These are phyloP conservation scores for Aspergillus caelatus DNA, from an alignment of 2,329 filamentous ascomycete genomes.

Conservation along the genomic window DNA sequence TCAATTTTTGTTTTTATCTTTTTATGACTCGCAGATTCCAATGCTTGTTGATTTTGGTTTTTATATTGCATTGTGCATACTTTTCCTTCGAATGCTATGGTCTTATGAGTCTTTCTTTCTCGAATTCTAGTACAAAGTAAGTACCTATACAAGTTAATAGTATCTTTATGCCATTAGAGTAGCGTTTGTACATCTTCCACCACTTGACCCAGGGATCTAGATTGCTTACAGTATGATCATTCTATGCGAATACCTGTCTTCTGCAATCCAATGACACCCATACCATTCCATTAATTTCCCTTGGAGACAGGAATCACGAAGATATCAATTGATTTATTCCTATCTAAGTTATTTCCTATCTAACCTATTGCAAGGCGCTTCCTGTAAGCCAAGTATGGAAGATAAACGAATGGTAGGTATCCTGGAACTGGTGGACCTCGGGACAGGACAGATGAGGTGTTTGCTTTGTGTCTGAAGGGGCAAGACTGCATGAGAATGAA, in stretches of 20 bases:
- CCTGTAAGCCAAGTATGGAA: conserved; percentile 9
- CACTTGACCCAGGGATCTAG: background rate
- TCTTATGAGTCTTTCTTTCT: conserved; percentile 13
- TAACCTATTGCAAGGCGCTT: background rate
- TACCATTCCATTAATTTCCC: too few species aligned
- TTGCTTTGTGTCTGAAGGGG: background rate
- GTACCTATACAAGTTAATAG: background rate
- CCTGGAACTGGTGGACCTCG: background rate
- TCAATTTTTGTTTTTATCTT: conserved; percentile 27
- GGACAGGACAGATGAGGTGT: background rate
- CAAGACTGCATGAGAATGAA: background rate
- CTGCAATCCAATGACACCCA: too few species aligned
- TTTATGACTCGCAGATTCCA: conserved; percentile 16
- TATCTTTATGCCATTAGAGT: background rate
- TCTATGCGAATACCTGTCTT: too few species aligned
- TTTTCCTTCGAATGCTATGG: conserved; percentile 8
- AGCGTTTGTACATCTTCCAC: background rate
- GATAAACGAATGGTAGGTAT: conserved; percentile 2
- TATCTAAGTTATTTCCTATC: background rate
- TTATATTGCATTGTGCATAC: conserved; percentile 16
- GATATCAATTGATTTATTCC: background rate
- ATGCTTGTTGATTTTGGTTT: conserved; percentile 10
- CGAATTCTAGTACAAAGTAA: background rate
- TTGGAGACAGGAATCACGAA: background rate
- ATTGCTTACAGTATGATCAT: background rate